Percentiles rank a stretch among this genome's conserved stretches.
Evolutionary conservation across 352 stramenopile species (phyloP).

Genomic region (Ophiocytium majus): DNA sequence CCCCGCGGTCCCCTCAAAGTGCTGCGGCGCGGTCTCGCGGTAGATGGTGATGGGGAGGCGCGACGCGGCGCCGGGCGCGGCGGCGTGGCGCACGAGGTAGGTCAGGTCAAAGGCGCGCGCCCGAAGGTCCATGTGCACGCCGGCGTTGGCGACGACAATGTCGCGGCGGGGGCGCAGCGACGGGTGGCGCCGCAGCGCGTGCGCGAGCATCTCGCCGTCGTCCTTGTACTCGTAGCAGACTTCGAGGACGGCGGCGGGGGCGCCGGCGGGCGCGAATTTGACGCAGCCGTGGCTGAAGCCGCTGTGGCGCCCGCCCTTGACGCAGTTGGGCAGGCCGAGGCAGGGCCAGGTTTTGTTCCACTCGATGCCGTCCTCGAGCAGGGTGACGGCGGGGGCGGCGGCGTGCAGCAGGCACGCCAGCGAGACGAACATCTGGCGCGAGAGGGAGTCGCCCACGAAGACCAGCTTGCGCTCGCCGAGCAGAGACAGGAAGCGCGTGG

Average conservation of each 20-base stretch:
- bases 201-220: not conserved
- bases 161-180: not conserved
- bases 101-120: not conserved
- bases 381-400: not conserved
- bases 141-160: conserved; percentile 9
- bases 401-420: conserved; percentile 13
- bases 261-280: not conserved
- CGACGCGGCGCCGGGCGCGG: no score
- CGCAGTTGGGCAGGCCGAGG: not conserved
- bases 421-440: conserved; percentile 6
- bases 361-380: not conserved
- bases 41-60: conserved; percentile 6
- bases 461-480: not conserved
- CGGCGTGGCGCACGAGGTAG: not conserved
- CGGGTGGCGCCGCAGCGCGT: not conserved
- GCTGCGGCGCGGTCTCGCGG: conserved; percentile 15
- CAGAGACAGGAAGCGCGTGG: not conserved
- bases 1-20: not conserved
- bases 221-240: conserved; percentile 7
- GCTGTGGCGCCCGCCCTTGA: not conserved
- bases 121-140: not conserved
- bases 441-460: conserved; percentile 8
- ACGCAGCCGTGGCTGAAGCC: conserved; percentile 10
- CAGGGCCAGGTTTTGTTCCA: not conserved
- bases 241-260: not conserved